These are phyloP conservation scores for Leptosphaerulina australis DNA, from an alignment of 2,329 filamentous ascomycete species.

Conservation along the genomic window DNA sequence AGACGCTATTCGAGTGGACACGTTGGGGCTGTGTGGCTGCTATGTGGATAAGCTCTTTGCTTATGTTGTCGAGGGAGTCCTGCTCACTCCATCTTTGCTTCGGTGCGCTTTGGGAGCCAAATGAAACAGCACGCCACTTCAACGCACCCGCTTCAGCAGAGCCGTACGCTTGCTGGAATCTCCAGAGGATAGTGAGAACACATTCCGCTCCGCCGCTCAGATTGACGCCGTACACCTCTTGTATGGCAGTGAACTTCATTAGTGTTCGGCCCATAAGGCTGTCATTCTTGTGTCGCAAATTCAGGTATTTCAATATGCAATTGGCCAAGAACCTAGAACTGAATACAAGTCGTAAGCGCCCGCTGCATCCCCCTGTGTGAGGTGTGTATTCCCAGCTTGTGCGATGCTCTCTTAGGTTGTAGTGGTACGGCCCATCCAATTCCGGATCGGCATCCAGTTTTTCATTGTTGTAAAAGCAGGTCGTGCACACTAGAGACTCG, in stretches of 20 bases:
- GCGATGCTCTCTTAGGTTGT: slow-evolving; percentile 31
- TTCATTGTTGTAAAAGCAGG: slow-evolving; percentile 44
- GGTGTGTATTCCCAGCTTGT: slow-evolving; percentile 30
- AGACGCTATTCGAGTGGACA: slow-evolving; percentile 1
- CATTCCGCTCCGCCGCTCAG: slow-evolving; percentile 34
- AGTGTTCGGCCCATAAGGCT: slow-evolving; percentile 41
- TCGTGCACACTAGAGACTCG: slow-evolving; percentile 41
- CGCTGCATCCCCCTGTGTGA: slow-evolving; percentile 21
- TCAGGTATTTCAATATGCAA: slow-evolving; percentile 41
- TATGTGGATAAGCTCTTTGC: slow-evolving; percentile 4
- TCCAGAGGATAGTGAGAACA: slow-evolving; percentile 48
- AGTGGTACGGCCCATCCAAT: slow-evolving; percentile 25
- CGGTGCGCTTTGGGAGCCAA: slow-evolving; percentile 12
- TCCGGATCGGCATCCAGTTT: slow-evolving; percentile 30
- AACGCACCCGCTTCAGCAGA: slow-evolving; percentile 38
- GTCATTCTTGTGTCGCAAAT: slow-evolving; percentile 26
- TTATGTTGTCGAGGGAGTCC: slow-evolving; percentile 20
- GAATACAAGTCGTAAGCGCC: slow-evolving; percentile 45
- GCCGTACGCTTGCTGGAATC: slow-evolving; percentile 41
- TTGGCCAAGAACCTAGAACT: slow-evolving; percentile 54
- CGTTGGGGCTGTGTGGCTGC: background rate
- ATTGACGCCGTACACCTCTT: slow-evolving; percentile 50
- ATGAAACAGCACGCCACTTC: slow-evolving; percentile 45
- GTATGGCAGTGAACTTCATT: slow-evolving; percentile 49
- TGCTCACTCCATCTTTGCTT: slow-evolving; percentile 28